Conservation (phyloP, 305 asterid species). For the Striga hermonthica region DNA sequence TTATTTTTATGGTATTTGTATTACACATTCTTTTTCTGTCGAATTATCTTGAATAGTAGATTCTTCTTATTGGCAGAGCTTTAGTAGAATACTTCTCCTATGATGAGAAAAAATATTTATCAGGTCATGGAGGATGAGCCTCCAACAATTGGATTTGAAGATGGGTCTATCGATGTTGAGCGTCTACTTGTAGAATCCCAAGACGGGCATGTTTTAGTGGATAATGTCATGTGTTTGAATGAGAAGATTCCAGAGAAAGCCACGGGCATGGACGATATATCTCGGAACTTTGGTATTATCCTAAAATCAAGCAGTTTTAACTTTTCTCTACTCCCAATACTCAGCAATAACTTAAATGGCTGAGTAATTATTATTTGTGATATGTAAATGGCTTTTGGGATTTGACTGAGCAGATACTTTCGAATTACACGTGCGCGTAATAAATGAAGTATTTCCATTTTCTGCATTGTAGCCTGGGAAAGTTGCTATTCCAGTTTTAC, state of each 20-base stretch:
- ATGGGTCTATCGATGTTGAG: conserved; percentile 62
- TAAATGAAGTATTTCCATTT: no score
- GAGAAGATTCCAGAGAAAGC: conserved; percentile 49
- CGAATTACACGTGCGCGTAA: no score
- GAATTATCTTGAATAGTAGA: conserved; percentile 15
- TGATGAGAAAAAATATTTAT: conserved; percentile 28
- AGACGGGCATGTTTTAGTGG: conserved; percentile 56
- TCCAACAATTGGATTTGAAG: conserved; percentile 49
- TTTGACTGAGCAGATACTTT: conserved; percentile 9
- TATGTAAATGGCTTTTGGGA: conserved; percentile 24
- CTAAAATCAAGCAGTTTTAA: conserved; percentile 35
- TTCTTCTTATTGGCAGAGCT: conserved; percentile 12
- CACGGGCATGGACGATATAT: conserved; percentile 48
- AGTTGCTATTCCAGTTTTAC: not conserved
- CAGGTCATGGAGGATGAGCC: conserved; percentile 64
- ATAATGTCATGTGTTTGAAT: conserved; percentile 51
- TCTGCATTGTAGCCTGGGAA: not conserved
- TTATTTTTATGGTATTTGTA: no score
- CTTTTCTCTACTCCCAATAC: conserved; percentile 4
- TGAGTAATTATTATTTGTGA: conserved; percentile 22
- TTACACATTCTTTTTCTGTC: conserved; percentile 6
- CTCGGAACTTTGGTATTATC: conserved; percentile 55
- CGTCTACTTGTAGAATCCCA: conserved; percentile 61
- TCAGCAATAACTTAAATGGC: not conserved
- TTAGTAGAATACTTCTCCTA: conserved; percentile 25